These are phyloP conservation scores for Pleoardoris graminearum DNA, from an alignment of 2,329 filamentous ascomycete genomes.

Conservation along the genomic window DNA sequence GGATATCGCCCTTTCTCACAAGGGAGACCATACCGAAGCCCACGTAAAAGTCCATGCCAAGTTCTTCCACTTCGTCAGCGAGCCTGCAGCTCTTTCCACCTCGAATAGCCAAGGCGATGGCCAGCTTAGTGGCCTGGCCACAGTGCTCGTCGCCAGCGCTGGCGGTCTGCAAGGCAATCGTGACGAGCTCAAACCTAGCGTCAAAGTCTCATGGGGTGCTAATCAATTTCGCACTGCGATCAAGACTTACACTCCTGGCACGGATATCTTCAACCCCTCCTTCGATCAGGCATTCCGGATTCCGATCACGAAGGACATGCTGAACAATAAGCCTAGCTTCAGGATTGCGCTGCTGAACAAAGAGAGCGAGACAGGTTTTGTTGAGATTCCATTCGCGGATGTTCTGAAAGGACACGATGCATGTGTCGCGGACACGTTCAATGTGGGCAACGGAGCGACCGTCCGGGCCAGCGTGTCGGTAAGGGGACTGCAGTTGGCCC, in stretches of 20 bases:
- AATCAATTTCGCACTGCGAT: slow-evolving; percentile 49
- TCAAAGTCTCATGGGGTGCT: slow-evolving; percentile 50
- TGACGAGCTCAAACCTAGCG: slow-evolving; percentile 52
- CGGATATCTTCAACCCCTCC: slow-evolving; percentile 54
- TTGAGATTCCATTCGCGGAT: slow-evolving; percentile 32
- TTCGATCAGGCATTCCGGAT: slow-evolving; percentile 54
- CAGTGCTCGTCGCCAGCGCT: slow-evolving; percentile 50
- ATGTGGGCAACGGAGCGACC: slow-evolving; percentile 31
- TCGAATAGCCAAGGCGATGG: slow-evolving; percentile 30
- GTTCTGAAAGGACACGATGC: slow-evolving; percentile 28
- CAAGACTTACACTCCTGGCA: slow-evolving; percentile 51
- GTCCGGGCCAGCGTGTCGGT: slow-evolving; percentile 32
- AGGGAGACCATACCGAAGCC: slow-evolving; percentile 45
- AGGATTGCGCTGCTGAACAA: slow-evolving; percentile 35
- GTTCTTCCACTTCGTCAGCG: slow-evolving; percentile 49
- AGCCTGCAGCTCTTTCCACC: slow-evolving; percentile 39
- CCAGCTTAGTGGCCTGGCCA: slow-evolving; percentile 48
- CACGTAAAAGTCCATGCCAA: slow-evolving; percentile 45
- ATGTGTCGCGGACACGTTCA: slow-evolving; percentile 24
- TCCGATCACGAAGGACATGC: slow-evolving; percentile 43
- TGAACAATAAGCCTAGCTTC: slow-evolving; percentile 27
- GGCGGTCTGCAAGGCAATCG: slow-evolving; percentile 49
- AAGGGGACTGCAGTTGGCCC: slow-evolving; percentile 20
- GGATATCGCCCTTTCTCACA: slow-evolving; percentile 46
- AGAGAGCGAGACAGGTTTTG: slow-evolving; percentile 28